Percentiles rank a stretch among this genome's conserved stretches.
Conservation (phyloP, 148 eudicot species). For the Rhododendron molle region DNA sequence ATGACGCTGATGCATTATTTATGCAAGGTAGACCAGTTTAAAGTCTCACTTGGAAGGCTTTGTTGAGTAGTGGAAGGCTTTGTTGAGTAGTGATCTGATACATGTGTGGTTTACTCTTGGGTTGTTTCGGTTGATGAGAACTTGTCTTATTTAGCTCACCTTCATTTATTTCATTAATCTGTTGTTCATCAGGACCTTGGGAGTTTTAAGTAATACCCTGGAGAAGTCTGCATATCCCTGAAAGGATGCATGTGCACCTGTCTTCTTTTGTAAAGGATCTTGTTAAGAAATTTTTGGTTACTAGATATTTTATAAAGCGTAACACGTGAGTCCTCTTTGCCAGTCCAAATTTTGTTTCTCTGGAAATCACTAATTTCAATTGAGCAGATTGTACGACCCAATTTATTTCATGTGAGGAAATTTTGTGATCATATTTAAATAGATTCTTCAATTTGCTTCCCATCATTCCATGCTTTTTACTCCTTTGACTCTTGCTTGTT, state of each 20-base stretch:
- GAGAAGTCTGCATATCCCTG: neutral
- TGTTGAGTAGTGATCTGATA: neutral
- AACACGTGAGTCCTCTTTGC: neutral
- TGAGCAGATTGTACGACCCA: neutral
- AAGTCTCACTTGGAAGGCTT: neutral
- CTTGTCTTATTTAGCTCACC: neutral
- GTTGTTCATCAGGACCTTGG: neutral
- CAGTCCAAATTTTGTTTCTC: neutral
- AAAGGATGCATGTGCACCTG: neutral
- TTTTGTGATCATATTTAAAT: neutral
- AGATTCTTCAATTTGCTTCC: neutral
- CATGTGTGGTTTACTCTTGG: neutral
- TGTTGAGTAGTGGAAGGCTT: neutral
- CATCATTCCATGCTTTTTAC: neutral
- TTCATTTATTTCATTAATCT: neutral
- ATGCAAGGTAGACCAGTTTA: constrained; percentile 63
- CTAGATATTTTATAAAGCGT: neutral
- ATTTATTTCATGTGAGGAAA: neutral
- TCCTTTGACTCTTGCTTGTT: neutral
- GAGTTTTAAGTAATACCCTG: neutral
- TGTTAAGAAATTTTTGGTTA: neutral
- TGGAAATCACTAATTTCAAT: neutral
- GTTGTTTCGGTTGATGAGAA: neutral
- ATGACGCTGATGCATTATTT: constrained; percentile 98
- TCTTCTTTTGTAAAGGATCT: neutral